Evolutionary conservation across 257 asterid species (phyloP), one percentile per base, ranked within the genome.

Genomic region (Misopates orontium): DNA sequence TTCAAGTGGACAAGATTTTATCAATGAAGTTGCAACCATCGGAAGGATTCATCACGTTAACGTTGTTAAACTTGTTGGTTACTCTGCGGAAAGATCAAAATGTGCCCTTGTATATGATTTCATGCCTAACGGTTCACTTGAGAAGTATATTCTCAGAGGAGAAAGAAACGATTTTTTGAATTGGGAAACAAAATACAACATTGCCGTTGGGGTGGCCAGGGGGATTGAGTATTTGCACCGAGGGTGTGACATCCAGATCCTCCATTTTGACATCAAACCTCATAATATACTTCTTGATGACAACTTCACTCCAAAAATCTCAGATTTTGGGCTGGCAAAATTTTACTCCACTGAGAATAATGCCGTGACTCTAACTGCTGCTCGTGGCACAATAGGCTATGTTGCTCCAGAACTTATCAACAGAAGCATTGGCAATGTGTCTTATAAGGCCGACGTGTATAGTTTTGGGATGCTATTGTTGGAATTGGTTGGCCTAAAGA

Each of bases 1-100:
- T 6, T 41, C 54, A 4, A 52, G 52, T 16, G 74, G 69, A 28
- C 63, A 41, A 24, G 69, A 70, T 55, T 70, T 70, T 69, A 70
- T 70, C 17, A 70, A 61, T 19, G 74, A 70, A 28, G 67, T 70
- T 1, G 69, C 77, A 9, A 73, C 82, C 64, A 49, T 62, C 5
- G 78, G 82, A 42, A 77, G 78, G 60, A 77, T 77, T 24, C 82
- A 73, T 53, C 78, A 73, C 19, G 63, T 64, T 12, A 73, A 77
- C 45, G 74, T 77, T 23, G 74, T 77, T 50, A 60, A 50, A 31
- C 71, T 77, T 5, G 65, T 77, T 16, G 79, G 77, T 12, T 69
- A 68, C 24, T 73, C 71, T 31, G 76, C 31, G 1, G 73, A 68
- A 18, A 12, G 69, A 53, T 71, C 72, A 39, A 63, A 64, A 22